Evolutionary conservation across 441 rosid genomes (phyloP), one percentile per base, ranked within the genome.

Genomic region (Corymbia citriodora): DNA sequence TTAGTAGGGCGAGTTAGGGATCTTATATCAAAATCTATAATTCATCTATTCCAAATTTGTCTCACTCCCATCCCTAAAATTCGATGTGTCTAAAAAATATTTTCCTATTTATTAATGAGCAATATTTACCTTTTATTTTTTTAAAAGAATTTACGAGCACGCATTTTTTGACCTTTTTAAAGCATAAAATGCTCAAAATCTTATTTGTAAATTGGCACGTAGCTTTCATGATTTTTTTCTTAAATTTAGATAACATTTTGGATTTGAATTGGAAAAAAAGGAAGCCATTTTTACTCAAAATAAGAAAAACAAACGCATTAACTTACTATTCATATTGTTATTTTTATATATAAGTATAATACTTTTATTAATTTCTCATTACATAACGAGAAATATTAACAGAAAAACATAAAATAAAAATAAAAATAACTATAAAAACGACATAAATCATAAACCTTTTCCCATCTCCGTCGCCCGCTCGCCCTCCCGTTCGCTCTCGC

Each of bases 1-100:
- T 33, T 33, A 33, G 33, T 63, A 0, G 31, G 33, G 14, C 4
- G 0, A 63, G 70, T 63, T 0, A 0, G 1, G 9, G 7, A 63
- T 63, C 9, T 63, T 29, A 63, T 29, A 27, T 25, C 14, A 63
- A 0, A 63, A 63, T 29, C 9, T 13, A 63, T 63, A 63, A 14
- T n/a, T 16, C 15, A 14, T 3, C 15, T 3, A 17, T 29, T 16
- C n/a, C 36, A 14, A 63, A 63, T 63, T 8, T 14, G 29, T 63
- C 18, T 29, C 33, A 14, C 72, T 63, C 14, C 72, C n/a, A 63
- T 63, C 6, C 27, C 27, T 2, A 36, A 10, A 72, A 6, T 19
- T 12, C 1, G 6, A 10, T 36, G 29, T 45, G 23, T 11, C 2
- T 19, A 16, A 74, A 74, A 36, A 74, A 4, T 5, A 11, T 21